phyloP scores from a whole-genome alignment of 2,329 filamentous ascomycete species.

The Verticillium alfalfae region DNA sequence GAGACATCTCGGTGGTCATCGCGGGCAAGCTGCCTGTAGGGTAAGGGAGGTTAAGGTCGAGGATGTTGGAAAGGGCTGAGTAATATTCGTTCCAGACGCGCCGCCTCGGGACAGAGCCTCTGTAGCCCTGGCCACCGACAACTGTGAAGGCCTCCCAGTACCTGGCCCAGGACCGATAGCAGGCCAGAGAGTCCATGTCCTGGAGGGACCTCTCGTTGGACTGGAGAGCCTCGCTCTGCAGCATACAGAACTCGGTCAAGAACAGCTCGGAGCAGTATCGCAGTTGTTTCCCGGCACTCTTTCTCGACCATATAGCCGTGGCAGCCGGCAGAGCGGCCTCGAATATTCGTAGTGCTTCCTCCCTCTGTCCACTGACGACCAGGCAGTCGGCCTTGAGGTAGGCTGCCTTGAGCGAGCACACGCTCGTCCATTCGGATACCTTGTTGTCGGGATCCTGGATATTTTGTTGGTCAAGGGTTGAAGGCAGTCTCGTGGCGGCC shows the following conservation, averaged over 20 bases:
- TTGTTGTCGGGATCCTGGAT: constrained; percentile 44
- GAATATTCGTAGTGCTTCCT: constrained; percentile 62
- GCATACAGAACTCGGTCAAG: constrained; percentile 68
- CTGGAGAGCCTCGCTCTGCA: constrained; percentile 56
- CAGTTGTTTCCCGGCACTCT: constrained; percentile 57
- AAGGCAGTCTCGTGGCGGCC: constrained; percentile 58
- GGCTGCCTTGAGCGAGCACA: constrained; percentile 72
- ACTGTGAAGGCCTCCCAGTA: constrained; percentile 57
- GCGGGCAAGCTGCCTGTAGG: constrained; percentile 35
- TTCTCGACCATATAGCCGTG: constrained; percentile 42
- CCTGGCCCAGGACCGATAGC: constrained; percentile 62
- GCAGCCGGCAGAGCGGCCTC: constrained; percentile 61
- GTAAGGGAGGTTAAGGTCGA: constrained; percentile 62
- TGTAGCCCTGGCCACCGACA: constrained; percentile 51
- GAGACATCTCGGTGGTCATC: constrained; percentile 40
- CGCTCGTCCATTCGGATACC: constrained; percentile 70
- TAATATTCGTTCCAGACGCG: constrained; percentile 86
- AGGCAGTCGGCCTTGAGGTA: constrained; percentile 69
- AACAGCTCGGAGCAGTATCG: constrained; percentile 75
- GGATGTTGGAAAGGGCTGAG: constrained; percentile 66
- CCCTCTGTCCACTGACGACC: constrained; percentile 38
- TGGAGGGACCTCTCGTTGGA: constrained; percentile 43
- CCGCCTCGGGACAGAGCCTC: constrained; percentile 55
- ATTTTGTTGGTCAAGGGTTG: constrained; percentile 52
- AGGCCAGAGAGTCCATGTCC: constrained; percentile 47